Percentiles rank a stretch among this genome's conserved stretches.
phyloP scores from a whole-genome alignment of 2,329 filamentous ascomycete genomes.

The Exophiala lecanii-corni region DNA sequence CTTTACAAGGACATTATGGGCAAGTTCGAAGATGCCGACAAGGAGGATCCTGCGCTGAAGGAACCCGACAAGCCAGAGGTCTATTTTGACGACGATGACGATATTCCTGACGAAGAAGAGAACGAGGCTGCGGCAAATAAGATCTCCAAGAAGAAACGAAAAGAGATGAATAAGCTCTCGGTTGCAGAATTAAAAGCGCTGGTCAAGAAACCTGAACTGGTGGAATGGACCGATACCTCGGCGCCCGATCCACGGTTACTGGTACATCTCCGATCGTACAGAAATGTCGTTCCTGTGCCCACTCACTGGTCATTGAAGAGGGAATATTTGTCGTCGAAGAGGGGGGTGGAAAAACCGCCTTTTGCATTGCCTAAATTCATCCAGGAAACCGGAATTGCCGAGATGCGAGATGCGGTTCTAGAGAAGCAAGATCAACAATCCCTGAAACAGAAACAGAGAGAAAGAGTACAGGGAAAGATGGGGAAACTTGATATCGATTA shows the following conservation, averaged over 20 bases:
- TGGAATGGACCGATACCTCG: constrained; percentile 95
- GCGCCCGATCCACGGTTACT: constrained; percentile 83
- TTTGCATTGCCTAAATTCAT: constrained; percentile 96
- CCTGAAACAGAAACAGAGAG: constrained; percentile 91
- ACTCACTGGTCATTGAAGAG: constrained; percentile 93
- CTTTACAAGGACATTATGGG: constrained; percentile 79
- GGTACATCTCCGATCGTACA: constrained; percentile 89
- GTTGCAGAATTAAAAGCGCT: constrained; percentile 93
- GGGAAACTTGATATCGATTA: constrained; percentile 98
- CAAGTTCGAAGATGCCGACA: constrained; percentile 66
- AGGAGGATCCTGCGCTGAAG: constrained; percentile 60
- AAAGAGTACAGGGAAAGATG: constrained; percentile 91
- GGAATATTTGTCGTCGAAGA: constrained; percentile 94
- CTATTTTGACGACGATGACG: constrained; percentile 76
- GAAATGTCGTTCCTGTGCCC: constrained; percentile 93
- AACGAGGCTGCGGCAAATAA: constrained; percentile 61
- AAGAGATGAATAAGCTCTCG: constrained; percentile 84
- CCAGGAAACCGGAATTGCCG: constrained; percentile 91
- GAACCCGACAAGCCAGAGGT: constrained; percentile 78
- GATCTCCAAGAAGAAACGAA: constrained; percentile 91
- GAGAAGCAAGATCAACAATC: constrained; percentile 92
- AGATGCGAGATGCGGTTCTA: constrained; percentile 94
- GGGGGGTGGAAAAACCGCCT: constrained; percentile 90
- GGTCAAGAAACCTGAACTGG: constrained; percentile 84
- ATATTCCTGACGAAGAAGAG: constrained; percentile 81